A percentile compares a stretch with the other conserved stretches of the same genome.
phyloP scores from a whole-genome alignment of 805 yeast species.

The Groenewaldozyma salmanticensis region DNA sequence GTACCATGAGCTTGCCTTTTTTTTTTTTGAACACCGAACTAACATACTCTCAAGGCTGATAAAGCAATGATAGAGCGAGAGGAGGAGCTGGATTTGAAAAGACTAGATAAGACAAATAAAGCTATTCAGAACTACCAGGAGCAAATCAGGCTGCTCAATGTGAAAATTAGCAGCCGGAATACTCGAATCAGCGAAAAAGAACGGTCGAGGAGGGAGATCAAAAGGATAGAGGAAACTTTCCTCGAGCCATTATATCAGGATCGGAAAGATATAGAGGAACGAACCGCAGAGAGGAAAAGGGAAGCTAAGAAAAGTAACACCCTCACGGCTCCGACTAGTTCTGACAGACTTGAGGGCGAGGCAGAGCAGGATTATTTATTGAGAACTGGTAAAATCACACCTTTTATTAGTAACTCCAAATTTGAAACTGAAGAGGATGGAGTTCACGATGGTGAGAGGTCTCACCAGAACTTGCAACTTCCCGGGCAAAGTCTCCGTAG shows the following conservation, averaged over 20 bases:
- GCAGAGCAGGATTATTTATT: slow-evolving; percentile 69
- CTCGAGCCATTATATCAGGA: slow-evolving; percentile 48
- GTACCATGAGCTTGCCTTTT: not conserved
- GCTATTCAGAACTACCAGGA: slow-evolving; percentile 35
- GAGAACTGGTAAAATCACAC: slow-evolving; percentile 87
- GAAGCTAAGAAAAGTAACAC: slow-evolving; percentile 11
- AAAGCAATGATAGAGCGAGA: slow-evolving; percentile 51
- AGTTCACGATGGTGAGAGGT: slow-evolving; percentile 11
- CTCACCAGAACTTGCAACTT: slow-evolving; percentile 38
- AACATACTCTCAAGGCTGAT: slow-evolving; percentile 40
- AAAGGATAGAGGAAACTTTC: slow-evolving; percentile 40
- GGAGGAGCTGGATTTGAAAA: slow-evolving; percentile 59
- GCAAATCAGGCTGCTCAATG: slow-evolving; percentile 39
- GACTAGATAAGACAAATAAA: slow-evolving; percentile 58
- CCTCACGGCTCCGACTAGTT: slow-evolving; percentile 7
- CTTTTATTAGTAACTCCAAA: slow-evolving; percentile 57
- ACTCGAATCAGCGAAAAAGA: slow-evolving; percentile 60
- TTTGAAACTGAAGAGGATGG: slow-evolving; percentile 6
- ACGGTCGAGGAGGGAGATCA: slow-evolving; percentile 44
- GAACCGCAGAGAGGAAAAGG: slow-evolving; percentile 30
- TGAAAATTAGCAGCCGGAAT: slow-evolving; percentile 39
- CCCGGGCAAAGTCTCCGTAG: slow-evolving; percentile 34
- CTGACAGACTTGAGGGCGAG: slow-evolving; percentile 53
- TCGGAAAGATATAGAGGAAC: slow-evolving; percentile 47
- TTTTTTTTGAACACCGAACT: not conserved